These are phyloP conservation scores for Suillus bovinus DNA, from an alignment of 768 basidiomycete species.

Conservation along the genomic window DNA sequence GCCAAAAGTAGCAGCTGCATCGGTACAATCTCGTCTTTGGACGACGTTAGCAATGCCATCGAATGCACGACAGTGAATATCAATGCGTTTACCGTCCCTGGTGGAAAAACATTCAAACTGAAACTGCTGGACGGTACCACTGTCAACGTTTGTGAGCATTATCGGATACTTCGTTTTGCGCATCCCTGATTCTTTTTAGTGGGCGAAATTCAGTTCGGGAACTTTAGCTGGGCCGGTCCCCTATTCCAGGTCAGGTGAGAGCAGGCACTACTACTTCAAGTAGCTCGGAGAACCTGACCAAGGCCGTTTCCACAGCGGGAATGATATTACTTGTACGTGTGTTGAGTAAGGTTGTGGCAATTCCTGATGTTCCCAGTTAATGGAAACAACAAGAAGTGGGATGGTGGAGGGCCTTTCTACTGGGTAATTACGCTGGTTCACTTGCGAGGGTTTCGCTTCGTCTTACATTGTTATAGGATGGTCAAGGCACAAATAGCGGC, in stretches of 20 bases:
- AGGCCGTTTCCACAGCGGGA: constrained; percentile 37
- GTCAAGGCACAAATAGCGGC: constrained; percentile 19
- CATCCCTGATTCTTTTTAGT: constrained; percentile 31
- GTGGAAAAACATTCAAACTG: constrained; percentile 50
- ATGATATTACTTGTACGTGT: constrained; percentile 46
- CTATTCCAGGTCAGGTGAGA: constrained; percentile 52
- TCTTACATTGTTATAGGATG: constrained; percentile 24
- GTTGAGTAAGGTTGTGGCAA: background rate
- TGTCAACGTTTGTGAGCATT: constrained; percentile 55
- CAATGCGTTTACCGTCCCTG: constrained; percentile 56
- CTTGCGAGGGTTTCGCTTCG: background rate
- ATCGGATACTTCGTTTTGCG: background rate
- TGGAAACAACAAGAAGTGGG: constrained; percentile 41
- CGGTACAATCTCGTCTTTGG: constrained; percentile 54
- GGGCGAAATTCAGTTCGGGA: constrained; percentile 60
- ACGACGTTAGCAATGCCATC: constrained; percentile 51
- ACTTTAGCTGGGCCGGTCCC: constrained; percentile 51
- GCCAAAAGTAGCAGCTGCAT: constrained; percentile 33
- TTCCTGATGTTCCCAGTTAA: constrained; percentile 26
- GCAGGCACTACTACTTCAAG: background rate
- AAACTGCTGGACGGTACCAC: constrained; percentile 47
- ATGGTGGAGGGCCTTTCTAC: constrained; percentile 45
- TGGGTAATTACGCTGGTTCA: constrained; percentile 34
- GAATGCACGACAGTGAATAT: constrained; percentile 60
- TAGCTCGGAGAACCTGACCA: background rate